These are phyloP conservation scores for Saccharomyces eubayanus DNA, from an alignment of 805 yeast genomes.

Conservation along the genomic window DNA sequence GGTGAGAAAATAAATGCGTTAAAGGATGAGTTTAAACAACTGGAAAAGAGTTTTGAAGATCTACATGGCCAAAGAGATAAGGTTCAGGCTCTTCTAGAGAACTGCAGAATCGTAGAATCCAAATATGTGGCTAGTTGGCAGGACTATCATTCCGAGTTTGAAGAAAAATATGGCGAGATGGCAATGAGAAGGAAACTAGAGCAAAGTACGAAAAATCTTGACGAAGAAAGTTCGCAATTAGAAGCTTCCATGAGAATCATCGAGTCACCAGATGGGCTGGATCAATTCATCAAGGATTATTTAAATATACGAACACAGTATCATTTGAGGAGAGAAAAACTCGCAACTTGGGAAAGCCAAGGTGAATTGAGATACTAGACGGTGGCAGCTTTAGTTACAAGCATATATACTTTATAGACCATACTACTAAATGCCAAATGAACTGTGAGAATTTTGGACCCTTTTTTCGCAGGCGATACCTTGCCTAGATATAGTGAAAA, in stretches of 20 bases:
- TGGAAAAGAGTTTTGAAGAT: conserved; percentile 17
- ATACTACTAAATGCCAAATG: neutral
- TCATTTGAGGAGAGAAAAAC: conserved; percentile 40
- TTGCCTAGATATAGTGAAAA: neutral
- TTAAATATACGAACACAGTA: conserved; percentile 34
- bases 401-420: neutral
- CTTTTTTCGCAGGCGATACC: neutral
- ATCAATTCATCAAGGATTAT: conserved; percentile 37
- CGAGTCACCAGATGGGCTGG: conserved; percentile 23
- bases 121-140: conserved; percentile 33
- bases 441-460: neutral
- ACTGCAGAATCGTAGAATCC: conserved; percentile 23
- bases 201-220: conserved; percentile 26
- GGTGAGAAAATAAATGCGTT: conserved; percentile 6
- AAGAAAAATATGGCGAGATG: conserved; percentile 33
- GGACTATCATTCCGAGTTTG: conserved; percentile 30
- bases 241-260: conserved; percentile 6
- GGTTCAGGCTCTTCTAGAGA: conserved; percentile 22
- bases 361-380: conserved; percentile 11
- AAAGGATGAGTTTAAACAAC: conserved; percentile 11
- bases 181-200: conserved; percentile 30
- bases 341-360: conserved; percentile 35
- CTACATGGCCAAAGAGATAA: conserved; percentile 21
- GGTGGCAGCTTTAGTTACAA: neutral
- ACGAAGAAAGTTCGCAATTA: conserved; percentile 15